Evolutionary conservation across 352 stramenopile genomes (phyloP).

Genomic region (Thraustochytrium striatum): DNA sequence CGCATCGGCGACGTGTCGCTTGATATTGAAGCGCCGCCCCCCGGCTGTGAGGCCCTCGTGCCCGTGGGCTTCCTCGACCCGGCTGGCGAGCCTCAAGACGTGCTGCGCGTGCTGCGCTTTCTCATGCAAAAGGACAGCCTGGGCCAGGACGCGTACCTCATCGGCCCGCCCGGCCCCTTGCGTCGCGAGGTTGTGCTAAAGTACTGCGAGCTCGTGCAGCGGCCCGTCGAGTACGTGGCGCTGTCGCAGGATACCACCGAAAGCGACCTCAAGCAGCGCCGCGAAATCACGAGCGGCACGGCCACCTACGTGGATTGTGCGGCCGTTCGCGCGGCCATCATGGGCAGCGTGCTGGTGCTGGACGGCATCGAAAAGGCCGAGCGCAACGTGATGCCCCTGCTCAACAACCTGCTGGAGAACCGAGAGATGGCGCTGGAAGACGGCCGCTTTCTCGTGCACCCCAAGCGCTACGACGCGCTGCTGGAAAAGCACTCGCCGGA

Average conservation of each 20-base stretch:
- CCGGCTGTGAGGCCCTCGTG: background rate
- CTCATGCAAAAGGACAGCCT: slow-evolving; percentile 56
- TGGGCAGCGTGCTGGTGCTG: slow-evolving; percentile 85
- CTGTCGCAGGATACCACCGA: slow-evolving; percentile 89
- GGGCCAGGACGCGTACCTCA: slow-evolving; percentile 71
- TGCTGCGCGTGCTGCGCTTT: slow-evolving; percentile 47
- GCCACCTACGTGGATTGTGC: slow-evolving; percentile 82
- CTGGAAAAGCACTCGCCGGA: slow-evolving; percentile 37
- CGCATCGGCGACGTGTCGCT: slow-evolving; percentile 44
- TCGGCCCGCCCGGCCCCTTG: slow-evolving; percentile 71
- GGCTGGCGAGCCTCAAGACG: slow-evolving; percentile 37
- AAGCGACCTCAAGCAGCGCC: slow-evolving; percentile 77
- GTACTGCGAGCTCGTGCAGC: slow-evolving; percentile 75
- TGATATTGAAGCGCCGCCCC: slow-evolving; percentile 14
- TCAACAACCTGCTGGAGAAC: slow-evolving; percentile 96
- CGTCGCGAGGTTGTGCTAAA: slow-evolving; percentile 69
- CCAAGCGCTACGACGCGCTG: slow-evolving; percentile 54
- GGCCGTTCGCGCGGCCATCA: slow-evolving; percentile 83
- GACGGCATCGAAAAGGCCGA: slow-evolving; percentile 92
- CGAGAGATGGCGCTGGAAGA: slow-evolving; percentile 90
- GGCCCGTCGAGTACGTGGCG: slow-evolving; percentile 79
- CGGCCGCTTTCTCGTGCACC: slow-evolving; percentile 77
- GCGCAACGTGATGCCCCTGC: slow-evolving; percentile 90
- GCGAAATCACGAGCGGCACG: slow-evolving; percentile 56
- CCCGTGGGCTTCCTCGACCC: slow-evolving; percentile 45